Base-by-base conservation (phyloP, 768 basidiomycete species). In the Zangia roseola region DNA sequence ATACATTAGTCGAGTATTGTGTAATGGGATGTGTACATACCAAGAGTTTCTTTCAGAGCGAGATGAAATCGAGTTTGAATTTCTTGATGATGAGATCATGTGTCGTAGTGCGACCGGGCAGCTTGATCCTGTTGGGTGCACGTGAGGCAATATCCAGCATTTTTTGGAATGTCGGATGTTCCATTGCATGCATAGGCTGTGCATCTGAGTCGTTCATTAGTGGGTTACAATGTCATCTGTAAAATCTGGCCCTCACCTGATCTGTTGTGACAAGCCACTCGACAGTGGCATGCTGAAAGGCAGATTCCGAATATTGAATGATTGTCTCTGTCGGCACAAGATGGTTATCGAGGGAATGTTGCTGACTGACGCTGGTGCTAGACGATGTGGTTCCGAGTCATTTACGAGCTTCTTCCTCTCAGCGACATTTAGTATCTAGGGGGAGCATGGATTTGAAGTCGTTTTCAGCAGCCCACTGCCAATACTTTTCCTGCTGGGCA, bases 41-140 rank as follows among this genome's bases (percentile, higher is more conserved):
- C 7, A 1, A 47, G 16, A 51, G 25, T 25, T 21, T 50, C 20
- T 50, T 44, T 39, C 10, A 39, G 43, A 50, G 49, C 1, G 12
- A 25, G 19, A 50, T 37, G 14, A 50, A 33, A 6, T 49, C 28
- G 1, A 39, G 10, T 37, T 49, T 49, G 37, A 49, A 49, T 49
- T 49, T 49, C 4, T 40, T 50, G 49, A 50, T 40, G 2, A 50
- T 40, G 10, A 28, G 38, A 10, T 45, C 16, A 2, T 4, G n/a
- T 5, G 14, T 5, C 1, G 8, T 33, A 3, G 13, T 37, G 16
- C 12, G 10, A 16, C 41, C 1, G 1, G 41, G 31, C 0, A 52
- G 8, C 36, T 40, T 49, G 41, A 52, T 49, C 24, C 12, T 24
- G 30, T 39, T 43, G 16, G 51, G n/a, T 35, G 51, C 40, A 24